Base-by-base conservation (phyloP, 2,329 filamentous ascomycete species). In the Beauveria medogensis region DNA sequence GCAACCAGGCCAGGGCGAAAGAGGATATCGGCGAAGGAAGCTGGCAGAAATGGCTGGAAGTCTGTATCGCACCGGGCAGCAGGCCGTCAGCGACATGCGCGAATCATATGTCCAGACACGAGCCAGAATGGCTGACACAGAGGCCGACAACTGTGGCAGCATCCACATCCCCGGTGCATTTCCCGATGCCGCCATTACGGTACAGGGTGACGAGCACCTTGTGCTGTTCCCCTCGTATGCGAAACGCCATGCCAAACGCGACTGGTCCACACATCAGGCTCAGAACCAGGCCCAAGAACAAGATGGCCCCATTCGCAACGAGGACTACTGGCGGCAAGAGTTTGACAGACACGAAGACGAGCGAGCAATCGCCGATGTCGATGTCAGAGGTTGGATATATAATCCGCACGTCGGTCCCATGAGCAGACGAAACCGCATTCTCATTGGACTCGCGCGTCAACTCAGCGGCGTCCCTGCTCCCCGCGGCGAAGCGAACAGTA, bases 341-440 rank as follows among this genome's bases (percentile, higher is more conserved):
- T 96, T 90, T 89, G 85, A 92, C 61, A 83, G 83, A 63, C 83
- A 88, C 58, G 89, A 96, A 71, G 87, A 93, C 63, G 87, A 92
- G 68, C 89, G 89, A 71, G 91, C 92, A 0, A 79, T 97, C 4
- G 90, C 97, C 1, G 93, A 97, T 70, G 91, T 97, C 6, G 93
- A 99, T 71, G 91, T 99, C 26, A 83, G 93, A 66, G 94, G 94
- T 16, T 99, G 95, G 94, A 84, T 97, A 56, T 99, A 96, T 73
- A 85, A 86, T 44, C 93, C 93, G 20, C 90, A 93, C 68, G 82
- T 82, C 65, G 92, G 91, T 0, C 92, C 91, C 4, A 86, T 97
- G 82, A 93, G 85, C 28, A 83, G 92, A 66, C 91, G 91, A 69
- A 95, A 97, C 69, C 84, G 94, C 43, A 79, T 97, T 63, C 79